Base-by-base conservation (phyloP, 371 early-diverging fungal species). In the Mucor irregularis region DNA sequence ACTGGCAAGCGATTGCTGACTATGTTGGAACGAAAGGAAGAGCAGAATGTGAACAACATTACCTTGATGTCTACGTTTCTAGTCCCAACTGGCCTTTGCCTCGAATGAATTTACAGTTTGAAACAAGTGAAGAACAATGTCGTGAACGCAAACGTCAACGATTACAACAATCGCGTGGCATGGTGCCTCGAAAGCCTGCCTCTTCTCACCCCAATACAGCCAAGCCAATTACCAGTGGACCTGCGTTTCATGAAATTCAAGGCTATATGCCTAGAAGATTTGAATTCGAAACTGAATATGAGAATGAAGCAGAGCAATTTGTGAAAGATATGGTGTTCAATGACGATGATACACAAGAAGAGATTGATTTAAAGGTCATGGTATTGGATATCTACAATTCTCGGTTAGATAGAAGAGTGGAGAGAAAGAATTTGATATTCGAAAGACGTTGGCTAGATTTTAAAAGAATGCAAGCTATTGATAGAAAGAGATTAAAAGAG, bases 221-320 rank as follows among this genome's bases (percentile, higher is more conserved):
- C 37, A 83, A 91, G 66, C 85, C 92, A 6, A 79, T 91, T 42
- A 85, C 89, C 22, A 91, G 90, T 75, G 87, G 83, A 29, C 99
- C 99, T 2, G 83, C 93, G 28, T 95, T 92, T 68, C 99, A 98
- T 62, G 99, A 99, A 64, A 90, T 97, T 53, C 80, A 84, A 44
- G 99, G 98, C 5, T 99, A 93, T 64, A 98, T 99, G 99, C 98
- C 99, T 3, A 90, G 92, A 21, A 92, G 99, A 39, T 72, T 86
- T 34, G 99, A 99, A 71, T 99, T 99, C 69, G 99, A 99, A 57
- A 82, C 85, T 5, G 99, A 99, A 71, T 85, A 88, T 63, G 96
- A 95, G 40, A 96, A 99, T 65, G 99, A 98, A 21, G 95, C 97
- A 2, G 99, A 99, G 77, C 82, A 85, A 25, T 64, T 75, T 25